These are phyloP conservation scores for Globisporangium splendens DNA, from an alignment of 352 stramenopile genomes.

Conservation along the genomic window DNA sequence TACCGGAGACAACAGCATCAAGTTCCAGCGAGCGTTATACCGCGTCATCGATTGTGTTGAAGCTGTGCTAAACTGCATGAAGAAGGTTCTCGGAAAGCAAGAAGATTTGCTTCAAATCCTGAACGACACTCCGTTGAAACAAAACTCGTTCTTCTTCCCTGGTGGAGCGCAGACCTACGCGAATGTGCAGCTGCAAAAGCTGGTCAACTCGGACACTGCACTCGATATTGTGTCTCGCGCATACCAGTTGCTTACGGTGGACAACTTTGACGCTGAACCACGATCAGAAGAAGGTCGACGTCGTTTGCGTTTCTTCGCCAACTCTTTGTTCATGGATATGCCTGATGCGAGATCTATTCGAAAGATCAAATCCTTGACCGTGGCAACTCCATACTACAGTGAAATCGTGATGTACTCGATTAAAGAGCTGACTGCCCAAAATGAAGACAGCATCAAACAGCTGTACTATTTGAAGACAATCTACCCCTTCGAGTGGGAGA, in stretches of 20 bases:
- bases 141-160: constrained; percentile 88
- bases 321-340: constrained; percentile 90
- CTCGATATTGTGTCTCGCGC: constrained; percentile 82
- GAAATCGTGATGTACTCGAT: constrained; percentile 90
- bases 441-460: constrained; percentile 93
- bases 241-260: constrained; percentile 84
- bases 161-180: constrained; percentile 81
- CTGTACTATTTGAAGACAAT: constrained; percentile 94
- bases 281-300: constrained; percentile 83
- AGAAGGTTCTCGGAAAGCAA: constrained; percentile 82
- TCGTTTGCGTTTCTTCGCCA: constrained; percentile 83
- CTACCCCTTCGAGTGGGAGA: constrained; percentile 85
- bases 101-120: constrained; percentile 84
- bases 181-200: constrained; percentile 67
- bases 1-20: constrained; percentile 76
- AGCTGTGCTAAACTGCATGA: constrained; percentile 76
- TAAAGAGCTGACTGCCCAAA: constrained; percentile 81
- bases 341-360: constrained; percentile 79
- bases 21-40: constrained; percentile 84
- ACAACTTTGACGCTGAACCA: constrained; percentile 88
- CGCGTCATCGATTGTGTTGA: constrained; percentile 84
- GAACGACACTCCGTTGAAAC: constrained; percentile 81
- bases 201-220: constrained; percentile 80
- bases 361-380: constrained; percentile 81
- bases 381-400: constrained; percentile 88